Conservation (phyloP, 2,329 filamentous ascomycete species). For the Pseudocercospora fuligena region DNA sequence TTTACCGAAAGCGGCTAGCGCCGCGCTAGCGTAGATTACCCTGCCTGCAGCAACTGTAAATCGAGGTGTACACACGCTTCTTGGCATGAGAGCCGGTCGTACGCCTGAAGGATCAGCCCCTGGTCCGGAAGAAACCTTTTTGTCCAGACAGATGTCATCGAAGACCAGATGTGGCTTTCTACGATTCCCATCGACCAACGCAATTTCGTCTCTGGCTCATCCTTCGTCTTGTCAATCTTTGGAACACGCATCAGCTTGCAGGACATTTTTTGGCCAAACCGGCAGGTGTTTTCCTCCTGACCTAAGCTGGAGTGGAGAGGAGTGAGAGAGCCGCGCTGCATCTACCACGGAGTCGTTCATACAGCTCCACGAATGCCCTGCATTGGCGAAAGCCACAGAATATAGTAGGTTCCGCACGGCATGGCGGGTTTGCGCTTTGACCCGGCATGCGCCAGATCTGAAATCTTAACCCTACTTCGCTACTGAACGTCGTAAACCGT, state of each 20-base stretch:
- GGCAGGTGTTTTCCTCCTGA: not conserved
- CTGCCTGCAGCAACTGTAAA: too few relatives aligned
- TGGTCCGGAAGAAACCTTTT: not conserved
- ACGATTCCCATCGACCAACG: too few relatives aligned
- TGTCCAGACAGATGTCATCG: not conserved
- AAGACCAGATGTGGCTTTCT: too few relatives aligned
- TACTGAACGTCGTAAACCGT: not conserved
- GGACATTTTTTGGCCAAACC: not conserved
- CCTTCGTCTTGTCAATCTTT: not conserved
- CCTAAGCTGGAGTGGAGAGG: not conserved
- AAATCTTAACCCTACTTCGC: slow-evolving; percentile 14
- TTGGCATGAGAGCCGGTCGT: not conserved
- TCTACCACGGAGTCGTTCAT: not conserved
- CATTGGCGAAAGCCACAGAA: slow-evolving; percentile 6
- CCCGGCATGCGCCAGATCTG: slow-evolving; percentile 12
- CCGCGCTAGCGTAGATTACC: too few relatives aligned
- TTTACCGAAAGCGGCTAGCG: too few relatives aligned
- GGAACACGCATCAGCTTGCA: not conserved
- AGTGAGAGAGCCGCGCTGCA: not conserved
- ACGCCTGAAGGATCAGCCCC: not conserved
- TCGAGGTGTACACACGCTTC: not conserved
- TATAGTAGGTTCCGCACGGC: not conserved
- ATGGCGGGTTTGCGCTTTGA: slow-evolving; percentile 6
- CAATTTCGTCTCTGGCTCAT: not conserved
- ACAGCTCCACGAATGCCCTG: slow-evolving; percentile 6